A percentile compares a stretch with the other conserved stretches of the same genome.
These are phyloP conservation scores for Hypoxylon sp. DNA, from an alignment of 2,329 filamentous ascomycete genomes.

Conservation along the genomic window DNA sequence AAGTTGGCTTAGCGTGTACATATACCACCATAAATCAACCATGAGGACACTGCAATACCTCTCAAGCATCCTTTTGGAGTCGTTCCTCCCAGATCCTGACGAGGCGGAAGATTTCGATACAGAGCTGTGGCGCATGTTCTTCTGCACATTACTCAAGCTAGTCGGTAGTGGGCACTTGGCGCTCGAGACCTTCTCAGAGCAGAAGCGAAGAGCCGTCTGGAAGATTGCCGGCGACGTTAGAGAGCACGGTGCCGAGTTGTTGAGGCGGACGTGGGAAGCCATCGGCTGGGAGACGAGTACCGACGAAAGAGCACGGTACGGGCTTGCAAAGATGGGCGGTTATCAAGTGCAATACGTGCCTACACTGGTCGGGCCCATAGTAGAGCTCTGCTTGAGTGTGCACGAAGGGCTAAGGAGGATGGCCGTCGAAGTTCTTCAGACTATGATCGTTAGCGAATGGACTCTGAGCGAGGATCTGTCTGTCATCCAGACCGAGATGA, in stretches of 20 bases:
- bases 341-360: conserved; percentile 99
- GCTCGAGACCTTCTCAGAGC: conserved; percentile 95
- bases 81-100: conserved; percentile 88
- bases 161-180: conserved; percentile 91
- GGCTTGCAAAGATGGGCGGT: conserved; percentile 87
- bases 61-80: conserved; percentile 82
- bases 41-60: conserved; percentile 89
- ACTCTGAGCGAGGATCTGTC: conserved; percentile 92
- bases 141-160: conserved; percentile 88
- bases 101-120: conserved; percentile 94
- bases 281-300: conserved; percentile 94
- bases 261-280: conserved; percentile 90
- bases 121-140: conserved; percentile 94
- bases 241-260: conserved; percentile 88
- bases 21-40: conserved; percentile 91
- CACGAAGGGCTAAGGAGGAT: conserved; percentile 91
- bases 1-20: conserved; percentile 92
- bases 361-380: conserved; percentile 88
- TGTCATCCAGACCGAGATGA: conserved; percentile 95
- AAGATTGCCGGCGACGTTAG: conserved; percentile 98
- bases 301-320: conserved; percentile 84
- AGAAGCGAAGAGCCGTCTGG: conserved; percentile 96
- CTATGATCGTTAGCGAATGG: conserved; percentile 99
- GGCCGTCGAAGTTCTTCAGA: conserved; percentile 93
- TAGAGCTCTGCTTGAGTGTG: conserved; percentile 94